Conservation (phyloP, 768 basidiomycete species). For the Ephemerocybe angulata region DNA sequence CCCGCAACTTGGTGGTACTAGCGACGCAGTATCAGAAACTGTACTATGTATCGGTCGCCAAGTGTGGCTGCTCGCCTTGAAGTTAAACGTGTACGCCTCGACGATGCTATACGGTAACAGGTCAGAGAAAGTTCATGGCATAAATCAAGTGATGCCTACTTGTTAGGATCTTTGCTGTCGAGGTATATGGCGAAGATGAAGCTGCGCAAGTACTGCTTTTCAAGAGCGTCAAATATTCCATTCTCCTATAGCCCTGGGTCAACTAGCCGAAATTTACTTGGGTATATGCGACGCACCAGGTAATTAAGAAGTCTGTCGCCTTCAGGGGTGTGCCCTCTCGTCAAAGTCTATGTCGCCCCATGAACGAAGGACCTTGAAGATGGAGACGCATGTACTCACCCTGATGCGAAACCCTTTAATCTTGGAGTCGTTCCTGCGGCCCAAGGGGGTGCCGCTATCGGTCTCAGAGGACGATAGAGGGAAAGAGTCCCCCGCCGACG, state of each 20-base stretch:
- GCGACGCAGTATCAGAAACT: neutral
- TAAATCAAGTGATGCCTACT: constrained; percentile 45
- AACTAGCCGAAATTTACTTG: constrained; percentile 9
- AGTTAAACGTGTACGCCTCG: constrained; percentile 87
- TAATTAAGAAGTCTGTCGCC: constrained; percentile 81
- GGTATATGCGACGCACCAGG: constrained; percentile 36
- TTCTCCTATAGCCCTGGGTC: constrained; percentile 58
- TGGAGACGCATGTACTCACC: neutral
- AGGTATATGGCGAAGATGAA: constrained; percentile 85
- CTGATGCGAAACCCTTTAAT: constrained; percentile 47
- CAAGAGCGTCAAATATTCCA: constrained; percentile 83
- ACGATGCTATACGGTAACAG: constrained; percentile 53
- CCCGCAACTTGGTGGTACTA: constrained; percentile 72
- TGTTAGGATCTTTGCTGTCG: constrained; percentile 80
- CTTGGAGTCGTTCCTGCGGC: constrained; percentile 54
- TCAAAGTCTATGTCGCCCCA: constrained; percentile 51
- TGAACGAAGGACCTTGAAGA: neutral
- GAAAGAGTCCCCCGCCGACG: constrained; percentile 42
- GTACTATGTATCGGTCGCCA: neutral
- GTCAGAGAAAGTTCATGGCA: constrained; percentile 4
- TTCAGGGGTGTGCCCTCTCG: constrained; percentile 75
- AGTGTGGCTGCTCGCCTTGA: constrained; percentile 46
- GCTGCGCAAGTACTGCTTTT: constrained; percentile 79
- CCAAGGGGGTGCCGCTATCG: constrained; percentile 22
- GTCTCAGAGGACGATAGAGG: constrained; percentile 34